phyloP scores from a whole-genome alignment of 2,329 filamentous ascomycete species.

The Trichoderma sp. region DNA sequence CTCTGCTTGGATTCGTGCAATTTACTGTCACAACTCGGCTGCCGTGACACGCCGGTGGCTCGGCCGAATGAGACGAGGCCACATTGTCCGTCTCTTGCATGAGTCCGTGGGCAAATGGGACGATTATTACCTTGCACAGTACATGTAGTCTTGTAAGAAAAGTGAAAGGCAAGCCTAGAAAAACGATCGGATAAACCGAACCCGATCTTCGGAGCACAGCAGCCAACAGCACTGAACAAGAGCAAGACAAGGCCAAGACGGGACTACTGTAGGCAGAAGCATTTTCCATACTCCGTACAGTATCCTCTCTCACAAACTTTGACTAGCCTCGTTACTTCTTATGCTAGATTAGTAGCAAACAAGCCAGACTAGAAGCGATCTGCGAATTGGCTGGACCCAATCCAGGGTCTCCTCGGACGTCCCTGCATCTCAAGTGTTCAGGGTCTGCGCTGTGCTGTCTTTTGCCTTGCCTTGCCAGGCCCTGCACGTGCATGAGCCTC shows the following conservation, averaged over 20 bases:
- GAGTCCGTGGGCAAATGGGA: background rate
- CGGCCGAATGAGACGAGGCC: conserved; percentile 1
- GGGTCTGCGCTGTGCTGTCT: background rate
- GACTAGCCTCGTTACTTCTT: background rate
- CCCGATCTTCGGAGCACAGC: background rate
- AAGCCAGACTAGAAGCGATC: background rate
- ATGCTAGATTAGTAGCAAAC: background rate
- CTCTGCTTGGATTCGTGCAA: background rate
- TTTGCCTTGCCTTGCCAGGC: background rate
- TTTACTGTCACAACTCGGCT: background rate
- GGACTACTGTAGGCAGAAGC: conserved; percentile 6
- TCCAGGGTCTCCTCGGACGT: background rate
- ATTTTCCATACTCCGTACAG: background rate
- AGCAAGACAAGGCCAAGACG: too few species aligned
- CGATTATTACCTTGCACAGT: background rate
- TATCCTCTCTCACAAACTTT: background rate
- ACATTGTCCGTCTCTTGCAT: conserved; percentile 8
- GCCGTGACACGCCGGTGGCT: background rate
- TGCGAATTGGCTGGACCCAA: background rate
- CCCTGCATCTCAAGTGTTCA: background rate
- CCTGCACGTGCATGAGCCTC: background rate
- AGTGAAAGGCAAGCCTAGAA: background rate
- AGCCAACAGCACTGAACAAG: background rate
- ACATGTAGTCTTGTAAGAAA: background rate
- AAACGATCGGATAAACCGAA: background rate